Evolutionary conservation across 139 green algal species (phyloP).

Genomic region (Desmodesmus armatus): DNA sequence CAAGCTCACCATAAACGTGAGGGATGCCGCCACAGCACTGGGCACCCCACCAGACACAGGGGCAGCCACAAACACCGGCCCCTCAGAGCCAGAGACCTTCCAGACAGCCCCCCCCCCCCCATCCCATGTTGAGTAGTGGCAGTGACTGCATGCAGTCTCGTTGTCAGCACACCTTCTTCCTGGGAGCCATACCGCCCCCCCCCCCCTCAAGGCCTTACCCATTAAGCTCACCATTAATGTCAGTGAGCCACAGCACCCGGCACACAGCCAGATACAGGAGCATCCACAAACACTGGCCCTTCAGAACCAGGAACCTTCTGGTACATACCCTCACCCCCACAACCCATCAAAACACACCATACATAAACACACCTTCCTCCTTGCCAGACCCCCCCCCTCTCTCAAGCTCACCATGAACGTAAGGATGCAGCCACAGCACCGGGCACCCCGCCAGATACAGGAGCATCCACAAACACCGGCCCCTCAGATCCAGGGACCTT

Average conservation of each 20-base stretch:
- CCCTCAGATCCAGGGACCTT: neutral
- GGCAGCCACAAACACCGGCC: slow-evolving; percentile 47
- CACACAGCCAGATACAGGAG: slow-evolving; percentile 53
- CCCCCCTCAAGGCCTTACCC: too few relatives aligned
- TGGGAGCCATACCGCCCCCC: too few relatives aligned
- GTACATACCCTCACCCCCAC: too few relatives aligned
- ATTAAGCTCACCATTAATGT: slow-evolving; percentile 62
- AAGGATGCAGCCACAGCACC: slow-evolving; percentile 41
- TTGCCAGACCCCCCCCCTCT: too few relatives aligned
- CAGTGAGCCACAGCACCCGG: slow-evolving; percentile 33
- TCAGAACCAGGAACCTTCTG: neutral
- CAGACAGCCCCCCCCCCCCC: too few relatives aligned
- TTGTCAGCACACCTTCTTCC: neutral
- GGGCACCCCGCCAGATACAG: slow-evolving; percentile 51
- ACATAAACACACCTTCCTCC: neutral
- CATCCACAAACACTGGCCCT: slow-evolving; percentile 46
- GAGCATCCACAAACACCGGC: slow-evolving; percentile 49
- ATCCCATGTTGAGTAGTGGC: too few relatives aligned
- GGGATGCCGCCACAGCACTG: slow-evolving; percentile 29
- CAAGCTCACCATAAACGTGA: slow-evolving; percentile 55
- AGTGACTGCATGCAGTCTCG: neutral
- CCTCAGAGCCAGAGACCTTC: neutral
- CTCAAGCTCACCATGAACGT: slow-evolving; percentile 62
- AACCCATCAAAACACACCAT: neutral
- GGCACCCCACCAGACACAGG: slow-evolving; percentile 53